phyloP scores from a whole-genome alignment of 164 flowering plant genomes.

The Brasenia schreberi region DNA sequence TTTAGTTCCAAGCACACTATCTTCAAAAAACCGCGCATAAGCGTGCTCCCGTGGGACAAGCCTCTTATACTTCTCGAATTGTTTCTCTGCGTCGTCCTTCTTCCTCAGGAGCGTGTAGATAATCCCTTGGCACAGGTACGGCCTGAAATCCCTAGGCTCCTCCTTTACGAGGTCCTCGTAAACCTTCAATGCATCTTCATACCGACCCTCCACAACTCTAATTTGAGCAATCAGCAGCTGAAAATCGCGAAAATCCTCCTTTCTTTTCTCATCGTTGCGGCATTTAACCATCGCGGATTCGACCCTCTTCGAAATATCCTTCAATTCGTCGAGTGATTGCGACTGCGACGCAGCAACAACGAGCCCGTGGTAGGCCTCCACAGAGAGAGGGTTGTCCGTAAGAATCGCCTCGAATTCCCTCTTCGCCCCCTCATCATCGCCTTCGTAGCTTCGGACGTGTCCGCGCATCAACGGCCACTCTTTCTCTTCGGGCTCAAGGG shows the following conservation, averaged over 20 bases:
- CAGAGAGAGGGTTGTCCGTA: constrained; percentile 45
- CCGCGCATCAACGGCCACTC: constrained; percentile 66
- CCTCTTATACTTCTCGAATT: constrained; percentile 54
- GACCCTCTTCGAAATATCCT: constrained; percentile 35
- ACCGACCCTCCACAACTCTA: constrained; percentile 46
- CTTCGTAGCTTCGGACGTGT: constrained; percentile 34
- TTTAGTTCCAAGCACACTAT: constrained; percentile 53
- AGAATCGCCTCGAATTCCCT: constrained; percentile 47
- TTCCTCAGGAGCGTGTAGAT: constrained; percentile 62
- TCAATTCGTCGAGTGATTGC: constrained; percentile 18
- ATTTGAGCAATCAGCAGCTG: constrained; percentile 70
- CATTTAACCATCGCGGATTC: constrained; percentile 43
- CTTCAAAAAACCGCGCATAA: constrained; percentile 49
- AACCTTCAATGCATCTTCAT: constrained; percentile 58
- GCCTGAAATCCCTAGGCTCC: constrained; percentile 86
- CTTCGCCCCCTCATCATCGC: constrained; percentile 40
- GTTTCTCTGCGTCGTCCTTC: constrained; percentile 66
- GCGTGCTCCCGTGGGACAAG: constrained; percentile 85
- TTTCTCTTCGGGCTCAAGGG: constrained; percentile 40
- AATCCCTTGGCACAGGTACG: constrained; percentile 83
- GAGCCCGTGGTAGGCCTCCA: constrained; percentile 80
- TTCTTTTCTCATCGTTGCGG: constrained; percentile 37
- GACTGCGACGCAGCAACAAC: constrained; percentile 38
- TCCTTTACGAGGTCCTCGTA: constrained; percentile 73
- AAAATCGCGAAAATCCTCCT: constrained; percentile 53